A percentile compares a stretch with the other conserved stretches of the same genome.
These are phyloP conservation scores for Malus sylvestris DNA, from an alignment of 306 rosid species.

Conservation along the genomic window DNA sequence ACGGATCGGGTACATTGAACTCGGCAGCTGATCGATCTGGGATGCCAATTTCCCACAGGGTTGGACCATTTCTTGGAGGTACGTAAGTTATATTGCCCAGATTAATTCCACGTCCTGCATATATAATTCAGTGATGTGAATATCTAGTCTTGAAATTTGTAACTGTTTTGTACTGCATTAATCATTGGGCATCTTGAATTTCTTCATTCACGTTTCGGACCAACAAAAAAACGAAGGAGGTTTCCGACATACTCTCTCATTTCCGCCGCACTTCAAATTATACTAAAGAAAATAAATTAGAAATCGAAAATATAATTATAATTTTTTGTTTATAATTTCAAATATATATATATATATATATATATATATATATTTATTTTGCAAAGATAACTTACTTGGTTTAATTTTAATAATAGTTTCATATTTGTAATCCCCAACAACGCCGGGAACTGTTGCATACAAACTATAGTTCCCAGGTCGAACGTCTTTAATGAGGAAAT, in stretches of 20 bases:
- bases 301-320: too few relatives aligned
- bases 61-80: slow-evolving; percentile 78
- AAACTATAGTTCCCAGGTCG: slow-evolving; percentile 59
- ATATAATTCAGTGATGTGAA: background rate
- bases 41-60: slow-evolving; percentile 85
- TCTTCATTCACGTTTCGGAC: too few relatives aligned
- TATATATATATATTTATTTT: background rate
- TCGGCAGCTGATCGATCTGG: slow-evolving; percentile 80
- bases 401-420: slow-evolving; percentile 27
- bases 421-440: slow-evolving; percentile 64
- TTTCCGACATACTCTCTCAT: too few relatives aligned
- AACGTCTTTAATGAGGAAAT: slow-evolving; percentile 44
- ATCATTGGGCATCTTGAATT: too few relatives aligned
- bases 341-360: too few relatives aligned
- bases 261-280: too few relatives aligned
- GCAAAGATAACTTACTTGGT: slow-evolving; percentile 27
- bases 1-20: slow-evolving; percentile 50
- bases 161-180: too few relatives aligned
- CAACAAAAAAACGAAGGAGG: too few relatives aligned
- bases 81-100: slow-evolving; percentile 35
- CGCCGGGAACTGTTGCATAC: slow-evolving; percentile 75
- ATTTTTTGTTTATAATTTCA: too few relatives aligned
- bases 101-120: slow-evolving; percentile 31
- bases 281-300: too few relatives aligned
- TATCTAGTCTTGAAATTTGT: background rate